phyloP scores from a whole-genome alignment of 176 grass and related monocot species.

The Avena atlantica region DNA sequence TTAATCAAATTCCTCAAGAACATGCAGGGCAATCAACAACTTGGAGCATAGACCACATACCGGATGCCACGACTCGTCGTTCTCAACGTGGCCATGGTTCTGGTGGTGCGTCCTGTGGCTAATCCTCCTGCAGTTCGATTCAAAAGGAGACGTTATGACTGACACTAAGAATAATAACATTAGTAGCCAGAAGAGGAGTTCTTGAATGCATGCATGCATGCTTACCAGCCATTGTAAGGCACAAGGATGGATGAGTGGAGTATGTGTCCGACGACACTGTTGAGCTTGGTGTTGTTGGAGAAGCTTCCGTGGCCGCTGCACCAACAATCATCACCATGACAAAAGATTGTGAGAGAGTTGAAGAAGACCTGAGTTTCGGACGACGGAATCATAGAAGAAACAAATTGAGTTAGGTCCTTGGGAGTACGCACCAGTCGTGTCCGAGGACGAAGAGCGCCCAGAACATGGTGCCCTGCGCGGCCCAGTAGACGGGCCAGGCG shows the following conservation, averaged over 20 bases:
- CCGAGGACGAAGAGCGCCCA: constrained; percentile 97
- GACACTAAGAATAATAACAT: neutral
- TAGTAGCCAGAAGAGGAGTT: neutral
- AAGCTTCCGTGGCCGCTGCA: constrained; percentile 74
- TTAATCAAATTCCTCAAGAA: neutral
- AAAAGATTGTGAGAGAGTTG: neutral
- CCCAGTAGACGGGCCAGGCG: constrained; percentile 80
- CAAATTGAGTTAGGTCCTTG: neutral
- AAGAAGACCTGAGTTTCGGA: neutral
- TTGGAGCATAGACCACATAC: constrained; percentile 32
- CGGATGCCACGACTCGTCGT: constrained; percentile 73
- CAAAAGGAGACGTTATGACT: neutral
- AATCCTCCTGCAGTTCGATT: constrained; percentile 72
- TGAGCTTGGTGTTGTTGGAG: constrained; percentile 59
- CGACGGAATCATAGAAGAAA: neutral
- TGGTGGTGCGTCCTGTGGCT: constrained; percentile 98
- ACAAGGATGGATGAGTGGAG: constrained; percentile 78
- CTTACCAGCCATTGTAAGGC: constrained; percentile 69
- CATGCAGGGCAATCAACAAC: neutral
- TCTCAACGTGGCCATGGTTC: constrained; percentile 88
- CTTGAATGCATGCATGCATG: neutral
- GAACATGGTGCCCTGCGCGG: constrained; percentile 93
- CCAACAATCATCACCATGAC: neutral
- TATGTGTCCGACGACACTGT: constrained; percentile 78
- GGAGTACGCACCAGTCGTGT: constrained; percentile 69